Evolutionary conservation across 768 basidiomycete genomes (phyloP).

Genomic region (Leccinum arenicola): DNA sequence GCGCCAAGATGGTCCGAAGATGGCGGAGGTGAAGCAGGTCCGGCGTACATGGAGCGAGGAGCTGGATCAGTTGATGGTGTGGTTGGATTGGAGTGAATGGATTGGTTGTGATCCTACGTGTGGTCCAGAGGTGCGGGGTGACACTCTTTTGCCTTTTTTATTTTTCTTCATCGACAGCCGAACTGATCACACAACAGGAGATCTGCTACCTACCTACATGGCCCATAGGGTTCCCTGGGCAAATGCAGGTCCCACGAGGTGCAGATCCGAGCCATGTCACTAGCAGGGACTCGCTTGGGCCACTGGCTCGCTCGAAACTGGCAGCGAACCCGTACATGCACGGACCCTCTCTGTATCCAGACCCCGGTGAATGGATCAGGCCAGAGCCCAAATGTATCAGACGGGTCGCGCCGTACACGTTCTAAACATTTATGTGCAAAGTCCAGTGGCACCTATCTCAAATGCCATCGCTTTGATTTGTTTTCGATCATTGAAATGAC

Average conservation of each 20-base stretch:
- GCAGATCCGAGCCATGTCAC: background rate
- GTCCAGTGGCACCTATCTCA: background rate
- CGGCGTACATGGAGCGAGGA: constrained; percentile 33
- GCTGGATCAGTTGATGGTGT: constrained; percentile 37
- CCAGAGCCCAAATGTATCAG: constrained; percentile 16
- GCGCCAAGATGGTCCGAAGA: background rate
- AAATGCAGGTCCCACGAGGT: background rate
- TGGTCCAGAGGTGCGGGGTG: constrained; percentile 35
- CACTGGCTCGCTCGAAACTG: background rate
- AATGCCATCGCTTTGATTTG: no score
- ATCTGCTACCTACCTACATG: constrained; percentile 21
- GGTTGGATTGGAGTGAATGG: constrained; percentile 55
- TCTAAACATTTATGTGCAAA: background rate
- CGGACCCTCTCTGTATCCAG: background rate
- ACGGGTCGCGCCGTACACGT: constrained; percentile 2
- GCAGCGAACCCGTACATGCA: background rate
- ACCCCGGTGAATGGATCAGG: constrained; percentile 5
- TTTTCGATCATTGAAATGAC: background rate
- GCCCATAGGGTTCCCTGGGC: constrained; percentile 12
- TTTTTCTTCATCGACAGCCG: background rate
- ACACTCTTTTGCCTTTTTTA: background rate
- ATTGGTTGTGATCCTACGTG: constrained; percentile 46
- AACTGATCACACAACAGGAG: constrained; percentile 10
- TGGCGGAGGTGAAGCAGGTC: constrained; percentile 5
- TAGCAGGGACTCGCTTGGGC: background rate